phyloP scores from a whole-genome alignment of 164 flowering plant genomes.

The Vitis cinerea region DNA sequence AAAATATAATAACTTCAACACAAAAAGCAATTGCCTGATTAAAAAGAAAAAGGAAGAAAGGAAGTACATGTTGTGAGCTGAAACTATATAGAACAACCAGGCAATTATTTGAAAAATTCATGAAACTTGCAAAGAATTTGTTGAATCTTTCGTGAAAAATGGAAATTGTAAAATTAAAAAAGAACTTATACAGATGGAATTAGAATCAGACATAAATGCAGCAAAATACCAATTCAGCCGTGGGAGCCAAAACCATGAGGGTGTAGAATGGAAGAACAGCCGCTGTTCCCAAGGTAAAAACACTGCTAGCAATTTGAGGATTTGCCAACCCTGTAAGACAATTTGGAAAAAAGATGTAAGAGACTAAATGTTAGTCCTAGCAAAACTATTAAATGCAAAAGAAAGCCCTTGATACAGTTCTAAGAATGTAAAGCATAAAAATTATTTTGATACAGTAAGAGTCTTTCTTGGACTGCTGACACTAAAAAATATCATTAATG shows the following conservation, averaged over 20 bases:
- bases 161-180: too few relatives aligned
- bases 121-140: too few relatives aligned
- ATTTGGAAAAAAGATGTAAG: neutral
- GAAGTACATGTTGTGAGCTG: neutral
- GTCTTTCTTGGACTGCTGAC: neutral
- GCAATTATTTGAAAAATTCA: too few relatives aligned
- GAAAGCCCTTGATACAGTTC: neutral
- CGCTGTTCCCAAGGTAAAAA: slow-evolving; percentile 76
- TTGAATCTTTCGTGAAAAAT: too few relatives aligned
- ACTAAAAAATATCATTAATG: neutral
- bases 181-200: too few relatives aligned
- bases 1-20: too few relatives aligned
- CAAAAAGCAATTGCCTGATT: neutral
- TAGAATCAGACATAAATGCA: too few relatives aligned
- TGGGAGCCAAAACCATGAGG: slow-evolving; percentile 92
- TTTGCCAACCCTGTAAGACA: slow-evolving; percentile 57
- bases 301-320: slow-evolving; percentile 74
- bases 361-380: neutral
- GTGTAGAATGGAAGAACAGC: slow-evolving; percentile 96
- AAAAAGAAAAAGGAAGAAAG: neutral
- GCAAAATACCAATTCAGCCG: slow-evolving; percentile 54
- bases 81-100: too few relatives aligned
- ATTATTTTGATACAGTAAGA: neutral
- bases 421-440: neutral
- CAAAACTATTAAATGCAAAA: neutral